Conservation (phyloP, 2,329 filamentous ascomycete species). For the Simplicillium aogashimaense region DNA sequence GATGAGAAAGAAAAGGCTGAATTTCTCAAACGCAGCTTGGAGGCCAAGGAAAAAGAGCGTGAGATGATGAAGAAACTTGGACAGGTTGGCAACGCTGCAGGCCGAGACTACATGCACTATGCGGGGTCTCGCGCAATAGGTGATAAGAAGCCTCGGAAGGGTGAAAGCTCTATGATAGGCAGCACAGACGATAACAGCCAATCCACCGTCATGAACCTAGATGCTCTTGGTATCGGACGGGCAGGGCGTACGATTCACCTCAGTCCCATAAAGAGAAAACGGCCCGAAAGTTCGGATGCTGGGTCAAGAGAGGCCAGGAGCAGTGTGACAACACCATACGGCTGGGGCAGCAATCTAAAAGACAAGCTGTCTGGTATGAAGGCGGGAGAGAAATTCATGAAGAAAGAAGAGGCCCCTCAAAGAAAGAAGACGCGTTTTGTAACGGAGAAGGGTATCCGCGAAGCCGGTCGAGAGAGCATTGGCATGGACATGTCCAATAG, state of each 20-base stretch:
- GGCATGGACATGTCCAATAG: conserved; percentile 36
- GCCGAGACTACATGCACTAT: conserved; percentile 58
- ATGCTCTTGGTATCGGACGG: conserved; percentile 18
- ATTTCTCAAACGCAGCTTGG: conserved; percentile 52
- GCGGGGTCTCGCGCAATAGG: conserved; percentile 12
- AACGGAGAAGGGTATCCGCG: conserved; percentile 66
- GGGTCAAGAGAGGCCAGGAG: conserved; percentile 15
- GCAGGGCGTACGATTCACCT: conserved; percentile 39
- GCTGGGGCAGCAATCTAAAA: conserved; percentile 47
- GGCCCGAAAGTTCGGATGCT: conserved; percentile 36
- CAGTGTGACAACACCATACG: conserved; percentile 24
- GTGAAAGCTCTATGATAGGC: neutral
- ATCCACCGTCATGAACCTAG: conserved; percentile 7
- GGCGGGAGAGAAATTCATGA: conserved; percentile 42
- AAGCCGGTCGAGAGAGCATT: conserved; percentile 66
- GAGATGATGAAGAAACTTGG: conserved; percentile 62
- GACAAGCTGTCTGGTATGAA: conserved; percentile 53
- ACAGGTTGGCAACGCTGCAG: conserved; percentile 53
- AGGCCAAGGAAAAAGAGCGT: conserved; percentile 60
- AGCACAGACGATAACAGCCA: conserved; percentile 1
- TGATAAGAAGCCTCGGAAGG: neutral
- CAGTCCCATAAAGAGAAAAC: conserved; percentile 52
- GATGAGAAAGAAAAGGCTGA: conserved; percentile 56
- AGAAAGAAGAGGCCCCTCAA: conserved; percentile 30
- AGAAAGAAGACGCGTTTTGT: conserved; percentile 73